Percentiles rank a stretch among this genome's conserved stretches.
Conservation (phyloP, 805 yeast species). For the Schwanniomyces yamadae region DNA sequence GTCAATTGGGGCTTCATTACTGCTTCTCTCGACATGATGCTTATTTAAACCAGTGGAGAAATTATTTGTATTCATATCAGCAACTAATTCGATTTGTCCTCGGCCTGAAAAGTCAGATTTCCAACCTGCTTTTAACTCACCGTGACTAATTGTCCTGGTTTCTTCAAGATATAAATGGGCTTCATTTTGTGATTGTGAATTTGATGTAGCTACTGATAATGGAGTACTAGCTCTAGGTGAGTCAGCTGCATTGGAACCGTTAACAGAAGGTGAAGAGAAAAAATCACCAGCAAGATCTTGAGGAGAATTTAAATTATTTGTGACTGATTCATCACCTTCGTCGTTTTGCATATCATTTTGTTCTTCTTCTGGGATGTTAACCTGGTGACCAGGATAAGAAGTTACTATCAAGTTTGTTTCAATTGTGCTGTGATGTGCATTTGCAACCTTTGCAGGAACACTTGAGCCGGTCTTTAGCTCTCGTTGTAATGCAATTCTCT, state of each 20-base stretch:
- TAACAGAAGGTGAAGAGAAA: conserved; percentile 6
- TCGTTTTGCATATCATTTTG: not conserved
- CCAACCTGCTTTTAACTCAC: conserved; percentile 91
- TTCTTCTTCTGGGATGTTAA: conserved; percentile 9
- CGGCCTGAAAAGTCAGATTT: conserved; percentile 79
- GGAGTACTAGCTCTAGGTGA: conserved; percentile 15
- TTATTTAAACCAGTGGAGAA: conserved; percentile 53
- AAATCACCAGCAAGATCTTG: conserved; percentile 30
- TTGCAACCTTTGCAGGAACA: conserved; percentile 6
- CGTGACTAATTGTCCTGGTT: conserved; percentile 66
- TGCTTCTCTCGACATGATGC: conserved; percentile 45
- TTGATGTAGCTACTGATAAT: conserved; percentile 27
- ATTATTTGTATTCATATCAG: conserved; percentile 61
- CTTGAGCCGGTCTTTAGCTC: conserved; percentile 8
- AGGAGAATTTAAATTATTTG: conserved; percentile 17
- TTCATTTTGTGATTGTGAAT: conserved; percentile 10
- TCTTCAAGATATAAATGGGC: conserved; percentile 63
- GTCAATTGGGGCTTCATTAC: conserved; percentile 29
- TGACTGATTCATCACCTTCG: not conserved
- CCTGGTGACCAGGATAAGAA: conserved; percentile 10
- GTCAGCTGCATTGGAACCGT: not conserved
- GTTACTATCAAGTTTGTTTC: conserved; percentile 1
- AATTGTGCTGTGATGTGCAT: conserved; percentile 8
- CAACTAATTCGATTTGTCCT: conserved; percentile 79
- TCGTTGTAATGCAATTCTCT: conserved; percentile 12